Evolutionary conservation across 345 rosid species (phyloP).

Genomic region (Melastoma malabathricum): DNA sequence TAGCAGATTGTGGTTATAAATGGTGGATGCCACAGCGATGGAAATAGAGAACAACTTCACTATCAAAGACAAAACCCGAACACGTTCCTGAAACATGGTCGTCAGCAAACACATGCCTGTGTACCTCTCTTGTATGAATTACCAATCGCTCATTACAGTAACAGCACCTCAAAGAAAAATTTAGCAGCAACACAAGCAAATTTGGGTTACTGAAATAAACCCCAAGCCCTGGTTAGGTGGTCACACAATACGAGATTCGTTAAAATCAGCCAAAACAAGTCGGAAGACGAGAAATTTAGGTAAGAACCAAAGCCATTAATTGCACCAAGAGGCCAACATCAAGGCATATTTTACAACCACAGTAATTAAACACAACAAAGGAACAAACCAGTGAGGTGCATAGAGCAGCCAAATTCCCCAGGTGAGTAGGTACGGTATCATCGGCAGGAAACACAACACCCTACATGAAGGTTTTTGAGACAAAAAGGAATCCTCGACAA

Average conservation of each 20-base stretch:
- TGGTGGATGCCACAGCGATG: conserved; percentile 44
- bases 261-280: too few relatives aligned
- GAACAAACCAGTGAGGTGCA: conserved; percentile 59
- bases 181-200: too few relatives aligned
- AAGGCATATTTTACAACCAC: too few relatives aligned
- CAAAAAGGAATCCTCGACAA: conserved; percentile 1
- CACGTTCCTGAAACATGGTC: conserved; percentile 53
- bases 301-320: too few relatives aligned
- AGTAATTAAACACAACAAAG: not conserved
- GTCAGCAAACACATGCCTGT: conserved; percentile 6
- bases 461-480: conserved; percentile 23
- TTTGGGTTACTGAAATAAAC: too few relatives aligned
- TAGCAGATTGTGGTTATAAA: conserved; percentile 53
- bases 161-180: too few relatives aligned
- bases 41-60: conserved; percentile 88
- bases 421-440: conserved; percentile 38
- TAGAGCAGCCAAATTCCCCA: conserved; percentile 47
- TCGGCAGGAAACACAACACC: conserved; percentile 49
- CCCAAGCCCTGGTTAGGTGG: too few relatives aligned
- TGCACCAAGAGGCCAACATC: too few relatives aligned
- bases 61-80: conserved; percentile 59
- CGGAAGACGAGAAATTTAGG: too few relatives aligned
- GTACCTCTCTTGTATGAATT: too few relatives aligned
- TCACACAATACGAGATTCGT: too few relatives aligned
- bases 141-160: too few relatives aligned